These are phyloP conservation scores for Penicillium pancosmium DNA, from an alignment of 495 filamentous ascomycete species.

Conservation along the genomic window DNA sequence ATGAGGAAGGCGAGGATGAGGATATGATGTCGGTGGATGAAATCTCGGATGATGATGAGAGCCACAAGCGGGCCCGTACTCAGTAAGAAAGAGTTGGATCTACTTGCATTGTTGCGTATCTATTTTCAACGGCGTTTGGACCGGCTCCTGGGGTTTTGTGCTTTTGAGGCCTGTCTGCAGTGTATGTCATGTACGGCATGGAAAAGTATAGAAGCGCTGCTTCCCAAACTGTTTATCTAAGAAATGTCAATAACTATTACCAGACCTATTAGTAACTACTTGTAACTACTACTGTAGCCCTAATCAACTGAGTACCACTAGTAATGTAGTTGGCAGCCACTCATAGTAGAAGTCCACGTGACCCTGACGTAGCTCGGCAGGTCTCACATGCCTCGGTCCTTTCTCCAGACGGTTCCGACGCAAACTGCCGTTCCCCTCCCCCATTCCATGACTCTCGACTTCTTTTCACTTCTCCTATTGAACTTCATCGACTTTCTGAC, in stretches of 20 bases:
- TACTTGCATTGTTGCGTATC: constrained; percentile 31
- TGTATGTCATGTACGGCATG: constrained; percentile 25
- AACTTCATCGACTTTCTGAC: neutral
- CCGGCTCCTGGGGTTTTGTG: constrained; percentile 29
- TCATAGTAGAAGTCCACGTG: constrained; percentile 29
- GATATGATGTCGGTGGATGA: constrained; percentile 52
- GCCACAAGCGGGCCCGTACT: constrained; percentile 41
- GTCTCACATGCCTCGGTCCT: constrained; percentile 52
- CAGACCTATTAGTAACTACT: neutral
- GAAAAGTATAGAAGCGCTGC: constrained; percentile 29
- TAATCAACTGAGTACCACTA: neutral
- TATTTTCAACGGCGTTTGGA: constrained; percentile 36
- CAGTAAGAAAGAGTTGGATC: constrained; percentile 28
- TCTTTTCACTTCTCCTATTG: constrained; percentile 16
- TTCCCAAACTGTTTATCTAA: constrained; percentile 10
- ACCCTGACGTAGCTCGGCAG: constrained; percentile 44
- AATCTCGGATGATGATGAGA: constrained; percentile 42
- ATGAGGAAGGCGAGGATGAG: constrained; percentile 34
- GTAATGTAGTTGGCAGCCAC: neutral
- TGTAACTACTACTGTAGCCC: neutral
- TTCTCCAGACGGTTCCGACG: constrained; percentile 30
- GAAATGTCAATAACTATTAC: constrained; percentile 8
- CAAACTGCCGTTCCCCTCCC: constrained; percentile 34
- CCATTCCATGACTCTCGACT: constrained; percentile 15
- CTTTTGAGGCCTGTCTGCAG: constrained; percentile 26